Evolutionary conservation across 768 basidiomycete genomes (phyloP).

Genomic region (Psilocybe sp.): DNA sequence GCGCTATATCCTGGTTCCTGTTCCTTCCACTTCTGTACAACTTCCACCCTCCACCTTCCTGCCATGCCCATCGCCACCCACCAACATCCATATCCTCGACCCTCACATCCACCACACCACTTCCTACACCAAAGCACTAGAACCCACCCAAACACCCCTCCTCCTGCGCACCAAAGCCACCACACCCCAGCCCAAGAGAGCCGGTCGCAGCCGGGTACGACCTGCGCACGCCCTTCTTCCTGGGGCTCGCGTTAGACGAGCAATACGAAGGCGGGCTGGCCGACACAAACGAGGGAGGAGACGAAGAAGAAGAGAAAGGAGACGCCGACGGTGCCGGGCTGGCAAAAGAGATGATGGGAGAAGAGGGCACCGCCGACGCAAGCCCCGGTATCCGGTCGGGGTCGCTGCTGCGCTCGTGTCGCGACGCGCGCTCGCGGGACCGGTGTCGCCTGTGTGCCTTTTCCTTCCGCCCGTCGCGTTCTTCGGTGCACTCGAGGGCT

Average conservation of each 20-base stretch:
- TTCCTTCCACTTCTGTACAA: too few relatives aligned
- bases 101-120: too few relatives aligned
- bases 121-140: slow-evolving; percentile 13
- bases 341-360: slow-evolving; percentile 7
- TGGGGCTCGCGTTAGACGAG: background rate
- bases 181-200: background rate
- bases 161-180: slow-evolving; percentile 27
- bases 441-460: background rate
- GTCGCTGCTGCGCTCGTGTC: slow-evolving; percentile 32
- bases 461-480: background rate
- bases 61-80: too few relatives aligned
- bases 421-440: background rate
- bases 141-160: slow-evolving; percentile 46
- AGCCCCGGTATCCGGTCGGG: slow-evolving; percentile 38
- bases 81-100: too few relatives aligned
- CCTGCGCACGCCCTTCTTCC: slow-evolving; percentile 16
- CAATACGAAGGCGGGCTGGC: slow-evolving; percentile 3
- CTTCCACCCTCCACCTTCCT: too few relatives aligned
- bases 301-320: slow-evolving; percentile 2
- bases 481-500: slow-evolving; percentile 6
- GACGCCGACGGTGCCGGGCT: slow-evolving; percentile 12
- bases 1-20: too few relatives aligned
- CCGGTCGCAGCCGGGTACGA: slow-evolving; percentile 8
- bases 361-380: slow-evolving; percentile 5
- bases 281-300: slow-evolving; percentile 1